These are phyloP conservation scores for Isochrysis galbana DNA, from an alignment of 78 protist genomes.

Conservation along the genomic window DNA sequence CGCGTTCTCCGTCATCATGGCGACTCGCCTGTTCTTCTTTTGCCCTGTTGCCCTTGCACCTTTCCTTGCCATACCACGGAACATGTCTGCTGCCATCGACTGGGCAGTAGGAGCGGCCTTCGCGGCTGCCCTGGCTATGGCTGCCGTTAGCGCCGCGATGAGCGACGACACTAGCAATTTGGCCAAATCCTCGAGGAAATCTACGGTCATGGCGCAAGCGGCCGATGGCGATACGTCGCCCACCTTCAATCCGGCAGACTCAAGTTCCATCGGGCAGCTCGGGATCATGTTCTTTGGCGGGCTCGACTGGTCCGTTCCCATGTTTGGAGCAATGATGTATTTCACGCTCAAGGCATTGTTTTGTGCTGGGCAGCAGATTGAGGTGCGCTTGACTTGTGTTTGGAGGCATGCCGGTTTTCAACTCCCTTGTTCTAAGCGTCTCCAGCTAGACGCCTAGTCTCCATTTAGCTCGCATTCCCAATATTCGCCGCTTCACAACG, in stretches of 20 bases:
- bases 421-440: not conserved
- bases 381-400: not conserved
- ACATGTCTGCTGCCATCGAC: not conserved
- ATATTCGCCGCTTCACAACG: not conserved
- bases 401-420: not conserved
- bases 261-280: not conserved
- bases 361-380: no score
- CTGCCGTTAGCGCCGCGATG: not conserved
- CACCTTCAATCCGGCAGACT: no score
- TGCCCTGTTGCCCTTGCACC: not conserved
- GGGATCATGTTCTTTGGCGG: not conserved
- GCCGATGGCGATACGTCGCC: not conserved
- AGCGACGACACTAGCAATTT: not conserved
- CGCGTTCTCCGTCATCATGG: not conserved
- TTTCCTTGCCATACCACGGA: not conserved
- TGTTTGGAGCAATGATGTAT: not conserved
- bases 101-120: not conserved
- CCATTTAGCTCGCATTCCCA: not conserved
- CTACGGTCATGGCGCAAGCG: not conserved
- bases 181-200: not conserved
- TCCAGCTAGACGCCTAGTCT: no score
- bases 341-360: no score
- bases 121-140: not conserved
- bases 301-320: not conserved
- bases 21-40: not conserved